Conservation (phyloP, 176 grass and related monocot genomes). For the Avena eriantha region DNA sequence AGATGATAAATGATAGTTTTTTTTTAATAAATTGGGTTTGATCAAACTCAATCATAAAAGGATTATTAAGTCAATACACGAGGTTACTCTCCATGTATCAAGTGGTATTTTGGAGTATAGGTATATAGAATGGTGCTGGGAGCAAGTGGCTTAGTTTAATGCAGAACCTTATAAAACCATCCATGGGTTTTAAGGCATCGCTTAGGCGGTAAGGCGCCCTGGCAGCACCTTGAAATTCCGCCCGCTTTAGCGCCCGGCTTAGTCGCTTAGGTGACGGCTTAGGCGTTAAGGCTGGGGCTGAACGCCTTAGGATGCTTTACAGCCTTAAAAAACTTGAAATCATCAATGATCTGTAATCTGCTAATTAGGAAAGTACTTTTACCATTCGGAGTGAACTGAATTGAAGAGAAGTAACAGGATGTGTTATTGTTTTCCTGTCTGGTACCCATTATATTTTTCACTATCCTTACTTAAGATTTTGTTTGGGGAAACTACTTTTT, state of each 20-base stretch:
- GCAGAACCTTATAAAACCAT: slow-evolving; percentile 3
- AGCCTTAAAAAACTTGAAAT: too few relatives aligned
- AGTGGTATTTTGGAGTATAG: background rate
- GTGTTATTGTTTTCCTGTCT: slow-evolving; percentile 8
- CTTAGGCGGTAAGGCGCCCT: too few relatives aligned
- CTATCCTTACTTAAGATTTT: background rate
- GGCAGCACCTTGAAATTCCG: too few relatives aligned
- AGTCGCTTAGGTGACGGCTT: too few relatives aligned
- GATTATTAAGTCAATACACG: background rate
- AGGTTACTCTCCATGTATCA: background rate
- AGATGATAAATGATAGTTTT: slow-evolving; percentile 10
- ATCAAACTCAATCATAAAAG: background rate
- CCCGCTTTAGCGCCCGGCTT: too few relatives aligned
- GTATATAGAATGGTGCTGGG: slow-evolving; percentile 2
- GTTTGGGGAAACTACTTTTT: slow-evolving; percentile 11
- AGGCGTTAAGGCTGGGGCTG: too few relatives aligned
- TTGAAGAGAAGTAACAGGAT: background rate
- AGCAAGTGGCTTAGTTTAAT: slow-evolving; percentile 10
- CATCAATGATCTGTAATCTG: background rate
- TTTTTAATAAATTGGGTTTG: background rate
- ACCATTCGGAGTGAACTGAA: slow-evolving; percentile 27
- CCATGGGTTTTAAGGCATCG: background rate
- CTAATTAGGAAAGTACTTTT: background rate
- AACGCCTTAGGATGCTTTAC: too few relatives aligned
- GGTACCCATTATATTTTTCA: slow-evolving; percentile 18